Conservation (phyloP, 164 flowering plant species). For the Annona cherimola region DNA sequence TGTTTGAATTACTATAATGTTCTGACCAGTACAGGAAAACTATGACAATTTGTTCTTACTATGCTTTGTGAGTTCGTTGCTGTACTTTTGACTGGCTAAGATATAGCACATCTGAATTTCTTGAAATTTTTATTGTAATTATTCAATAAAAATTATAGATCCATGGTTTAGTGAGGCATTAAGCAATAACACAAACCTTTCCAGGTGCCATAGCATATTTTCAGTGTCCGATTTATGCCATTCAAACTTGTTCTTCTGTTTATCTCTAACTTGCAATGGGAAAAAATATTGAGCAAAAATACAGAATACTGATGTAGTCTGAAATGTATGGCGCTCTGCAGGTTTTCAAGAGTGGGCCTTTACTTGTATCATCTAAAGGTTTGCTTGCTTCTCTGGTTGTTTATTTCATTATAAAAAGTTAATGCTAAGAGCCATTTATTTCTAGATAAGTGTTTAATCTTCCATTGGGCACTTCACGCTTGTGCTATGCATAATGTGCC, state of each 20-base stretch:
- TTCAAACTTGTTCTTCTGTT: neutral
- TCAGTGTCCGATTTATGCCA: neutral
- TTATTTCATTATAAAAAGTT: neutral
- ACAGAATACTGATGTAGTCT: slow-evolving; percentile 6
- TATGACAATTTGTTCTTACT: too few relatives aligned
- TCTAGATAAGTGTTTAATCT: neutral
- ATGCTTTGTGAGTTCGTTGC: too few relatives aligned
- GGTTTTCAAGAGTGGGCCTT: slow-evolving; percentile 81
- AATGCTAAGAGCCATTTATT: neutral
- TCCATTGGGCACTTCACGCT: neutral
- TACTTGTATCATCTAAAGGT: slow-evolving; percentile 71
- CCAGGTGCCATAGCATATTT: neutral
- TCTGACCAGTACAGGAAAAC: too few relatives aligned
- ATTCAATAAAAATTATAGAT: neutral
- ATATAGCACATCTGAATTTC: neutral
- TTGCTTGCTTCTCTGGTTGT: slow-evolving; percentile 10
- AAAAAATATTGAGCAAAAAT: neutral
- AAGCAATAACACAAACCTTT: neutral
- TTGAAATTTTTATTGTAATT: neutral
- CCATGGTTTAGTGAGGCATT: neutral
- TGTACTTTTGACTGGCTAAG: too few relatives aligned
- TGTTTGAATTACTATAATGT: too few relatives aligned
- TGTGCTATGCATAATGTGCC: neutral
- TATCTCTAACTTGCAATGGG: neutral
- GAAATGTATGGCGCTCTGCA: slow-evolving; percentile 18